Percentiles rank a stretch among this genome's conserved stretches.
Conservation (phyloP, 169 alveolate species). For the Plasmodium reichenowi region DNA sequence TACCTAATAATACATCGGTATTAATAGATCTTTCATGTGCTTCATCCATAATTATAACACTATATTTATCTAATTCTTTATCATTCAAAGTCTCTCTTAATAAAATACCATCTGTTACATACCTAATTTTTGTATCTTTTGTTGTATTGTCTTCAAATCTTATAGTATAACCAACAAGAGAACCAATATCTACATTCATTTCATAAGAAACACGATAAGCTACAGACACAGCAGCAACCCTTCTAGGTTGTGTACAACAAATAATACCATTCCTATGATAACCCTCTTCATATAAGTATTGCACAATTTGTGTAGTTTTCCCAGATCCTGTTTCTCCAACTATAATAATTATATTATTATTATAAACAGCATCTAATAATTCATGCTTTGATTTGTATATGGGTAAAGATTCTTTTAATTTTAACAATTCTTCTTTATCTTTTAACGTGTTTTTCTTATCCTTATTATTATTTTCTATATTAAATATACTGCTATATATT, state of each 20-base stretch:
- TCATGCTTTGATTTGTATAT: constrained; percentile 84
- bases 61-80: constrained; percentile 97
- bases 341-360: constrained; percentile 94
- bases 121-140: constrained; percentile 95
- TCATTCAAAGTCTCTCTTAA: constrained; percentile 98
- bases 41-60: constrained; percentile 99
- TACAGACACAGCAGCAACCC: constrained; percentile 99
- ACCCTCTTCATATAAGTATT: constrained; percentile 96
- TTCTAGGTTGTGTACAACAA: constrained; percentile 99
- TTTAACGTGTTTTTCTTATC: constrained; percentile 58
- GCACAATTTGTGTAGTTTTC: constrained; percentile 98
- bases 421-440: constrained; percentile 55
- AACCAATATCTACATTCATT: constrained; percentile 96
- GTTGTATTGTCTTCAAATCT: constrained; percentile 99
- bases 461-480: constrained; percentile 56
- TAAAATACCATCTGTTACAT: constrained; percentile 99
- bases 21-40: constrained; percentile 99
- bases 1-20: constrained; percentile 99
- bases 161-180: constrained; percentile 98
- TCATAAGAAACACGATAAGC: constrained; percentile 99
- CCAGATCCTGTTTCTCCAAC: constrained; percentile 99
- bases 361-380: constrained; percentile 80
- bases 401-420: constrained; percentile 79
- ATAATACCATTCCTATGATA: constrained; percentile 94
- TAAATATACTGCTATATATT: constrained; percentile 79